Conservation (phyloP, 257 asterid genomes). For the Linaria vulgaris region DNA sequence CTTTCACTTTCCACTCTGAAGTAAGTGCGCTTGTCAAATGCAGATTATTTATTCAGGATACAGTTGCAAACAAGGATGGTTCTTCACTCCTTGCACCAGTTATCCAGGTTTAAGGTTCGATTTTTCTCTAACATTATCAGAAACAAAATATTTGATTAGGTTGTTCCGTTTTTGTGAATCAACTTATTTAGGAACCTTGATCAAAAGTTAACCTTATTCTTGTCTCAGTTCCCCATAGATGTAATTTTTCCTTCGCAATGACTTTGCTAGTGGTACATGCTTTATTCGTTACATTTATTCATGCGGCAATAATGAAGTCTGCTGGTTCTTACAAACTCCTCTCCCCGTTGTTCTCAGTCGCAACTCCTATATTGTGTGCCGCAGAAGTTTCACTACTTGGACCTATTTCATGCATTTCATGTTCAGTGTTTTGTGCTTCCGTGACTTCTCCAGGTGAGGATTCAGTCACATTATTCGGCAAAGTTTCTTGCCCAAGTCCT, state of each 20-base stretch:
- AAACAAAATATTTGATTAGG: neutral
- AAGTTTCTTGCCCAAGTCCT: neutral
- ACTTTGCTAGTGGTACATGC: conserved; percentile 5
- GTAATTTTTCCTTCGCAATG: conserved; percentile 6
- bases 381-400: neutral
- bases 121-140: conserved; percentile 20
- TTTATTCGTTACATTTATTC: neutral
- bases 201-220: neutral
- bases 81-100: conserved; percentile 88
- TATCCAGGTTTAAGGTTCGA: conserved; percentile 80
- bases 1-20: neutral
- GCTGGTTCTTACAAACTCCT: neutral
- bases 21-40: conserved; percentile 9
- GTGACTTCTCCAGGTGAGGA: neutral
- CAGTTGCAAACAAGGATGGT: conserved; percentile 96
- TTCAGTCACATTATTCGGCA: conserved; percentile 1
- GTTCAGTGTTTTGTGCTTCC: conserved; percentile 11
- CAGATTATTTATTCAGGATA: conserved; percentile 90
- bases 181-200: neutral
- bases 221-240: neutral
- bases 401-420: conserved; percentile 22
- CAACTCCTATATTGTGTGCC: neutral
- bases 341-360: neutral
- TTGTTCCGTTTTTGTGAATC: neutral
- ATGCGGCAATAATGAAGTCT: neutral